These are phyloP conservation scores for Capronia coronata DNA, from an alignment of 2,329 filamentous ascomycete species.

Conservation along the genomic window DNA sequence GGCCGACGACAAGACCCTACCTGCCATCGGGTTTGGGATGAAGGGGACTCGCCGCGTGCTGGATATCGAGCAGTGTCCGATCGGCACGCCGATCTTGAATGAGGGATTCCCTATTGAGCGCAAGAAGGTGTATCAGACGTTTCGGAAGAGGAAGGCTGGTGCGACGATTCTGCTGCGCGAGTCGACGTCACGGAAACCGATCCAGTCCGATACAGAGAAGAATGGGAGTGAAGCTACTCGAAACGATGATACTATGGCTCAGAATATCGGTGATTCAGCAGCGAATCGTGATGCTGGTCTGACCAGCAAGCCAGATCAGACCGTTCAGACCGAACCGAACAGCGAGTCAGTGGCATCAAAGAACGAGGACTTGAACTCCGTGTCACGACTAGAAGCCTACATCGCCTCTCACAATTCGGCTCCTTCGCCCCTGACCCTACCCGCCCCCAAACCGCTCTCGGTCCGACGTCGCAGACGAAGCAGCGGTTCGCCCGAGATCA, in stretches of 20 bases:
- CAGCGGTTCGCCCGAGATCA: constrained; percentile 45
- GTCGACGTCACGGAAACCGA: constrained; percentile 59
- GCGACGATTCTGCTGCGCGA: constrained; percentile 87
- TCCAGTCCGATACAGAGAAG: no score
- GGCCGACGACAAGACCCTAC: not conserved
- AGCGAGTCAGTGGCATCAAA: no score
- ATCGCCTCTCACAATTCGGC: no score
- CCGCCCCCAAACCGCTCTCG: constrained; percentile 7
- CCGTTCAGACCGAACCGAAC: no score
- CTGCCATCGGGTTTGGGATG: not conserved
- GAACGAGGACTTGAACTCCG: no score
- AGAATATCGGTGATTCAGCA: no score
- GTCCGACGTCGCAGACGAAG: constrained; percentile 26
- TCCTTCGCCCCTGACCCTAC: constrained; percentile 1
- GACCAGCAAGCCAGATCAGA: no score
- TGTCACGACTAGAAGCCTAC: no score
- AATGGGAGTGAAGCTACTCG: no score
- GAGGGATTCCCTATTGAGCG: constrained; percentile 73
- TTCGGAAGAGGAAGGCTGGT: constrained; percentile 66
- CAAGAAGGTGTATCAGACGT: constrained; percentile 64
- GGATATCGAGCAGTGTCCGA: constrained; percentile 96
- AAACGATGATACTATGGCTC: no score
- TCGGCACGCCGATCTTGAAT: constrained; percentile 79
- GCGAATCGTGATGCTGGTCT: no score
- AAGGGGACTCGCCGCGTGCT: constrained; percentile 52